phyloP scores from a whole-genome alignment of 495 filamentous ascomycete species.

The Monascus purpureus region DNA sequence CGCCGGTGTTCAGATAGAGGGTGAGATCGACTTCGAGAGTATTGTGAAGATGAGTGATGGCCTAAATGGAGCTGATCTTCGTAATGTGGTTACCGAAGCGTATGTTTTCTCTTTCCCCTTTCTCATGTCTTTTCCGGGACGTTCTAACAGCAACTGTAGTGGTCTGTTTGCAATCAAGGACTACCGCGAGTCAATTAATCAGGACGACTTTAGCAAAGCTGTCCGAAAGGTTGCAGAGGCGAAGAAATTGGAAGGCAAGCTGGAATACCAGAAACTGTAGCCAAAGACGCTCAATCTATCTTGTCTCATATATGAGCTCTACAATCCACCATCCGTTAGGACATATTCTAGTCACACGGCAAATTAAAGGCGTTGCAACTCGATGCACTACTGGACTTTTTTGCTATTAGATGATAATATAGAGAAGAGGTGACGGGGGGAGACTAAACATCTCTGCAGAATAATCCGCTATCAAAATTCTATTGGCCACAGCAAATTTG shows the following conservation, averaged over 20 bases:
- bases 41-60: slow-evolving; percentile 99
- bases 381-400: too few species aligned
- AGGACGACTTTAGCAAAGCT: slow-evolving; percentile 98
- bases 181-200: slow-evolving; percentile 86
- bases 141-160: slow-evolving; percentile 23
- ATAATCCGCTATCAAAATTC: too few species aligned
- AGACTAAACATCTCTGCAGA: too few species aligned
- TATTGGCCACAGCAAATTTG: too few species aligned
- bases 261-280: slow-evolving; percentile 96
- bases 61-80: slow-evolving; percentile 90
- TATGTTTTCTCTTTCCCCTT: slow-evolving; percentile 33
- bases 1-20: slow-evolving; percentile 69
- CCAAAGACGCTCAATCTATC: too few species aligned
- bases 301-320: too few species aligned
- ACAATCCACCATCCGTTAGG: too few species aligned
- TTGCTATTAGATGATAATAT: too few species aligned
- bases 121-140: slow-evolving; percentile 11
- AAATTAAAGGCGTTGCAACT: too few species aligned
- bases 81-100: slow-evolving; percentile 98
- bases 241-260: slow-evolving; percentile 96
- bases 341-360: too few species aligned
- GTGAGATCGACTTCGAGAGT: slow-evolving; percentile 97
- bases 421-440: too few species aligned
- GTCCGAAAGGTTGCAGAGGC: slow-evolving; percentile 92
- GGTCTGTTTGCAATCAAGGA: slow-evolving; percentile 97